A percentile compares a stretch with the other conserved stretches of the same genome.
Evolutionary conservation across 2,329 filamentous ascomycete genomes (phyloP).

Genomic region (Colletotrichum filicis): DNA sequence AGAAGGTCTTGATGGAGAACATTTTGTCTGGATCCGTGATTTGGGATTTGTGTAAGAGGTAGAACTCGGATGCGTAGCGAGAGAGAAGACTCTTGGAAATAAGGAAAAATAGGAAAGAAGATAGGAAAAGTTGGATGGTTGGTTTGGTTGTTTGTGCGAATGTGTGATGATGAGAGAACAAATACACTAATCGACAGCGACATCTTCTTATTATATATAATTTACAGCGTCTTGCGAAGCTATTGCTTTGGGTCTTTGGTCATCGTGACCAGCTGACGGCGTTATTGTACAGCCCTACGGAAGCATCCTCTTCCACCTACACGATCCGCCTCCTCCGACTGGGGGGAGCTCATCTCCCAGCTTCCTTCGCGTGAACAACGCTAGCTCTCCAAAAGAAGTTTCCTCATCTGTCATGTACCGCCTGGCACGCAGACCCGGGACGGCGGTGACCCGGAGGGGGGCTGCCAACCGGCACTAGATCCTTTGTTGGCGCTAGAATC

Average conservation of each 20-base stretch:
- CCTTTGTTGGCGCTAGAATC: constrained; percentile 3
- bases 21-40: constrained; percentile 39
- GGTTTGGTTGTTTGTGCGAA: background rate
- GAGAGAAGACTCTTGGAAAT: constrained; percentile 12
- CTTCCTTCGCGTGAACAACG: background rate
- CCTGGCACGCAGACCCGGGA: background rate
- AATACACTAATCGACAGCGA: background rate
- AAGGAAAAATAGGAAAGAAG: constrained; percentile 15
- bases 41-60: background rate
- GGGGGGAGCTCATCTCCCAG: background rate
- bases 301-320: constrained; percentile 17
- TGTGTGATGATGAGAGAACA: constrained; percentile 10
- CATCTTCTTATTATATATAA: background rate
- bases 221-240: background rate
- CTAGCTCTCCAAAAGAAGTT: background rate
- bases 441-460: background rate
- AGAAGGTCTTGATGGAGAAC: constrained; percentile 44
- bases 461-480: background rate
- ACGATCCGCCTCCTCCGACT: background rate
- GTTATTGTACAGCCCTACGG: constrained; percentile 26
- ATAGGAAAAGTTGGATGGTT: constrained; percentile 11
- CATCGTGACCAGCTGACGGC: background rate
- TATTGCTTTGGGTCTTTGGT: background rate
- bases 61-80: background rate
- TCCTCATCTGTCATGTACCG: background rate